Evolutionary conservation across 192 early-diverging fungal species (phyloP).

Genomic region (Chytriomyces confervae): DNA sequence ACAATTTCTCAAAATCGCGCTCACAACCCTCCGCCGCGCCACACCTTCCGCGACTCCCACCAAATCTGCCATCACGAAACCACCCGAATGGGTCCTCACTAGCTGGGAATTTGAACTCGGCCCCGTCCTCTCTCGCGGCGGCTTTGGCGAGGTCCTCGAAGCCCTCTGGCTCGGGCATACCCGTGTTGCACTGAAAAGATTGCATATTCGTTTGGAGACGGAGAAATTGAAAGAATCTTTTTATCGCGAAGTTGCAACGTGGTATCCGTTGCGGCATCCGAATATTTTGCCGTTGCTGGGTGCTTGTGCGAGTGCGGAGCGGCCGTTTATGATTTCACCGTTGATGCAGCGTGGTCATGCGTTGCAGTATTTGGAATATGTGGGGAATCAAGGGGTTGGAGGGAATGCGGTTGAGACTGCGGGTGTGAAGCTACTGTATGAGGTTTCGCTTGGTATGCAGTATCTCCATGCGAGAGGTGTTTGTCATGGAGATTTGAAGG

Average conservation of each 20-base stretch:
- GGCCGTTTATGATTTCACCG: slow-evolving; percentile 54
- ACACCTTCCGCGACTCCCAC: background rate
- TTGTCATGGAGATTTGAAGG: slow-evolving; percentile 32
- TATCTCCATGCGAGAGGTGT: slow-evolving; percentile 30
- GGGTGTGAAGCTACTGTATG: slow-evolving; percentile 30
- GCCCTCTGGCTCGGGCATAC: slow-evolving; percentile 46
- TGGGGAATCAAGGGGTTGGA: background rate
- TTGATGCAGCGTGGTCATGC: slow-evolving; percentile 46
- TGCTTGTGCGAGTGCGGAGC: slow-evolving; percentile 43
- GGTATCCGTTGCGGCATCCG: slow-evolving; percentile 48
- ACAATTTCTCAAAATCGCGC: slow-evolving; percentile 36
- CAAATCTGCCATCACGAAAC: background rate
- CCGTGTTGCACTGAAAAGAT: slow-evolving; percentile 40
- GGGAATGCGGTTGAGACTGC: background rate
- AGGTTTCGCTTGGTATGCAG: slow-evolving; percentile 27
- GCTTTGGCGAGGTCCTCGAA: slow-evolving; percentile 44
- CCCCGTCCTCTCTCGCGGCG: slow-evolving; percentile 35
- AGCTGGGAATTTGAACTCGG: slow-evolving; percentile 46
- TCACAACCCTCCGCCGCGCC: slow-evolving; percentile 29
- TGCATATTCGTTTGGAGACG: slow-evolving; percentile 41
- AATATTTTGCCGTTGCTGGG: slow-evolving; percentile 50
- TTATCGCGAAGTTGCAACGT: slow-evolving; percentile 39
- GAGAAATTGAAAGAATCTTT: slow-evolving; percentile 36
- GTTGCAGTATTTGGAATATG: slow-evolving; percentile 36
- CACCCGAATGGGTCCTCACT: slow-evolving; percentile 40